A percentile compares a stretch with the other conserved stretches of the same genome.
Conservation (phyloP, 306 rosid genomes). For the Sicyos edulis region DNA sequence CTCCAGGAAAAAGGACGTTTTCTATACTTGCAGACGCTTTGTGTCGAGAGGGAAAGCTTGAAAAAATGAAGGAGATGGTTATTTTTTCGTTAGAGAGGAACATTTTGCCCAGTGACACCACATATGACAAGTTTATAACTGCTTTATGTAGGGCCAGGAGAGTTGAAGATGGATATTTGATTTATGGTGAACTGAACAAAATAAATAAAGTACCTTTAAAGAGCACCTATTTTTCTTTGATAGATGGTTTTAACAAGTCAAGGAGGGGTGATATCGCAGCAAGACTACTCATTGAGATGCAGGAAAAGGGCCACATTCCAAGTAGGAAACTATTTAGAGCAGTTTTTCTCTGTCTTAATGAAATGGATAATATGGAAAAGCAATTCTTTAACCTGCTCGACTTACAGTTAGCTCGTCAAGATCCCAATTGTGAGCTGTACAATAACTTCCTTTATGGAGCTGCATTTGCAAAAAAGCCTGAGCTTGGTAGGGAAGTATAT, state of each 20-base stretch:
- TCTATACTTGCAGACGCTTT: conserved; percentile 42
- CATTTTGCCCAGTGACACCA: conserved; percentile 29
- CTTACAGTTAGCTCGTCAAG: conserved; percentile 38
- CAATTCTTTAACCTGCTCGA: conserved; percentile 42
- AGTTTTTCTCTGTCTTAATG: conserved; percentile 44
- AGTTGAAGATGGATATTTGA: conserved; percentile 50
- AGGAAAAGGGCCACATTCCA: conserved; percentile 42
- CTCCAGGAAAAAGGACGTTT: conserved; percentile 45
- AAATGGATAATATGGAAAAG: conserved; percentile 44
- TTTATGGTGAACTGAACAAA: conserved; percentile 41
- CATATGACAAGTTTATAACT: conserved; percentile 40
- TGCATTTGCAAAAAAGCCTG: conserved; percentile 41
- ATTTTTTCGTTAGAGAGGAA: conserved; percentile 39
- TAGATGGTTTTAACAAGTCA: conserved; percentile 36
- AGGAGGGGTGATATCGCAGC: conserved; percentile 61
- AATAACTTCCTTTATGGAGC: conserved; percentile 54
- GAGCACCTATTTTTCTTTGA: conserved; percentile 44
- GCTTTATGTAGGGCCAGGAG: conserved; percentile 52
- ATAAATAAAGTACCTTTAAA: conserved; percentile 22
- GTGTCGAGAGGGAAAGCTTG: conserved; percentile 48
- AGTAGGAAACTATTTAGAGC: conserved; percentile 26
- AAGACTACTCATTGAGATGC: conserved; percentile 73
- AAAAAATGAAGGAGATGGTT: conserved; percentile 71
- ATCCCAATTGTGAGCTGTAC: conserved; percentile 25
- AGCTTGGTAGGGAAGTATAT: conserved; percentile 51